phyloP scores from a whole-genome alignment of 257 asterid genomes.

The Orobanche coerulescens region DNA sequence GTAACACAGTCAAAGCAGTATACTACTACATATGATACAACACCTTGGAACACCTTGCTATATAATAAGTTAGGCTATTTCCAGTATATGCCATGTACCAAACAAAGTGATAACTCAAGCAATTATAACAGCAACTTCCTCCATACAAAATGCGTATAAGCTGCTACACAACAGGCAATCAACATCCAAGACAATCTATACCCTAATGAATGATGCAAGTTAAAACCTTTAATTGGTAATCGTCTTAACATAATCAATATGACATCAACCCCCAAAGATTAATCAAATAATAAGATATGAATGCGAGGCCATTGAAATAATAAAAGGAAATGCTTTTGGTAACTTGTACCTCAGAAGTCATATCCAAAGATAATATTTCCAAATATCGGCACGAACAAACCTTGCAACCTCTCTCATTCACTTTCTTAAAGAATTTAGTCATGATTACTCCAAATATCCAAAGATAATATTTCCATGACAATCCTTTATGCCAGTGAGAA shows the following conservation, averaged over 20 bases:
- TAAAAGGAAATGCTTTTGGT: not conserved
- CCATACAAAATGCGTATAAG: not conserved
- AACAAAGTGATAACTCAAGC: not conserved
- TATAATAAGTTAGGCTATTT: not conserved
- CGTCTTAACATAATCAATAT: not conserved
- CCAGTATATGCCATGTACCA: not conserved
- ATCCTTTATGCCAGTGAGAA: too few relatives aligned
- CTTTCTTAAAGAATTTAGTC: too few relatives aligned
- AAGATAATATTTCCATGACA: too few relatives aligned
- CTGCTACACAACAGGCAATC: not conserved
- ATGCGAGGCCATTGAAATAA: slow-evolving; percentile 4
- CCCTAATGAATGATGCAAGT: not conserved
- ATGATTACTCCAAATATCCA: too few relatives aligned
- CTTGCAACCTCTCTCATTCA: too few relatives aligned
- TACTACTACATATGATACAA: not conserved
- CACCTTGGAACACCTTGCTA: slow-evolving; percentile 1
- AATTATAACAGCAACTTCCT: not conserved
- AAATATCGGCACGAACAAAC: too few relatives aligned
- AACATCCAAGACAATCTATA: not conserved
- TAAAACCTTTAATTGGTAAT: not conserved
- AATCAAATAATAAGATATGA: not conserved
- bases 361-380: too few relatives aligned
- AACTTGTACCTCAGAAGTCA: too few relatives aligned
- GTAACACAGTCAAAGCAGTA: not conserved
- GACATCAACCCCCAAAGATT: not conserved